Evolutionary conservation across 2,329 filamentous ascomycete species (phyloP), one percentile per base, ranked within the genome.

Genomic region (Scolecobasidium constrictum): DNA sequence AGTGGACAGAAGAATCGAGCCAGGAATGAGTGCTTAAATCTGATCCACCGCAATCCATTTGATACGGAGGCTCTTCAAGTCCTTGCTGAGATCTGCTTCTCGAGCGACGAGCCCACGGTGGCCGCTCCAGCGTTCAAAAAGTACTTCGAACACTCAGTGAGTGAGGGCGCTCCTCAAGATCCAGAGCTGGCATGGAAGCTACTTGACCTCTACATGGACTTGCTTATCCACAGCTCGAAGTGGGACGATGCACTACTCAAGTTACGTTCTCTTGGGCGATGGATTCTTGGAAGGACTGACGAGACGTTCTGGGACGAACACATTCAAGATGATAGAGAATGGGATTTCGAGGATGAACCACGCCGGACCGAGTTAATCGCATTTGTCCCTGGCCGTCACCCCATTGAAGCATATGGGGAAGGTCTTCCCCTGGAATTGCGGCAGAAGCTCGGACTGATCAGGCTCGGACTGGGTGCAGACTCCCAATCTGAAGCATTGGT

Each of bases 241-340:
- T 82, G 80, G 52, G 61, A 69, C 4, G 71, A 80, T 49, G 87
- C 83, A 3, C 72, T 94, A 3, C 61, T 61, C 20, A 75, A 81
- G 48, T 68, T 93, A 11, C 92, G 84, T 56, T 69, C 69, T 2
- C 62, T 94, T 13, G 76, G 83, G 17, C 73, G 93, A 44, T 94
- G 87, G 86, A 69, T 94, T 43, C 68, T 94, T 31, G 84, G 85
- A 6, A 78, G 92, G 38, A 66, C 71, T 26, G 66, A 73, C 4
- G 88, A 98, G 57, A 60, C 55, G 1, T 86, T 78, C 53, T 98
- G 92, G 92, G 82, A 93, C 45, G 57, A 11, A 31, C 15, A 71
- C 49, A 67, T 73, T 21, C 68, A 75, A 4, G 86, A 95, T 56
- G 87, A 94, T 58, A 74, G 87, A 44, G 92, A 98, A 62, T 98